Conservation (phyloP, 805 yeast species). For the Yamadazyma kitorensis region DNA sequence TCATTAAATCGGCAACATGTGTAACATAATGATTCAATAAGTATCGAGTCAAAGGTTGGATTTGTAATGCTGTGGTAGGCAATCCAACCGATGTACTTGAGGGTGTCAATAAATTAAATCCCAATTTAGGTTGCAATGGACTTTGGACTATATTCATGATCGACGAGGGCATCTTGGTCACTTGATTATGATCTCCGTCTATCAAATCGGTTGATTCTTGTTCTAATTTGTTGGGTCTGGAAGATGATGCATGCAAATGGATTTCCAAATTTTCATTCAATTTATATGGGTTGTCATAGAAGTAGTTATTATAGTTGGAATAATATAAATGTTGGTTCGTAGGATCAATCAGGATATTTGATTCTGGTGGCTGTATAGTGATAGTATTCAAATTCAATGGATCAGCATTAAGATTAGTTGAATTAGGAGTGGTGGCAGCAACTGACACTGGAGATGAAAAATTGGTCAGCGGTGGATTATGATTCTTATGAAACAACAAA, state of each 20-base stretch:
- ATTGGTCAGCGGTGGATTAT: slow-evolving; percentile 4
- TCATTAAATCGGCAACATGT: slow-evolving; percentile 77
- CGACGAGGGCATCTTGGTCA: slow-evolving; percentile 49
- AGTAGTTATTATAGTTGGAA: slow-evolving; percentile 37
- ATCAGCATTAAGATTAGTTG: slow-evolving; percentile 4
- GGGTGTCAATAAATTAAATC: slow-evolving; percentile 37
- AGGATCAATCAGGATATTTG: slow-evolving; percentile 26
- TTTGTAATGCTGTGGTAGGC: slow-evolving; percentile 60
- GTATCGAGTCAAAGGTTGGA: slow-evolving; percentile 70
- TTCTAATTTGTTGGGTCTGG: slow-evolving; percentile 10
- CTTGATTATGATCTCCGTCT: slow-evolving; percentile 29
- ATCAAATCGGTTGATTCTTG: slow-evolving; percentile 32
- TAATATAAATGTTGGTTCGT: slow-evolving; percentile 36
- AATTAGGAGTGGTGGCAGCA: slow-evolving; percentile 4
- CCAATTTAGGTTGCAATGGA: slow-evolving; percentile 40
- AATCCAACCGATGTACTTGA: slow-evolving; percentile 27
- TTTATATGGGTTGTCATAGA: slow-evolving; percentile 38
- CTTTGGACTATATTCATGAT: slow-evolving; percentile 50
- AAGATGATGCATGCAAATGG: slow-evolving; percentile 40
- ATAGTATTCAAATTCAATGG: slow-evolving; percentile 6
- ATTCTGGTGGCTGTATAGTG: slow-evolving; percentile 10
- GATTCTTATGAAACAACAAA: slow-evolving; percentile 49
- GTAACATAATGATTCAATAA: slow-evolving; percentile 68
- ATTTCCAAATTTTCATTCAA: slow-evolving; percentile 38
- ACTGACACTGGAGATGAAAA: slow-evolving; percentile 9